Evolutionary conservation across 2,329 filamentous ascomycete genomes (phyloP).

Genomic region (Cladosporium sp.): DNA sequence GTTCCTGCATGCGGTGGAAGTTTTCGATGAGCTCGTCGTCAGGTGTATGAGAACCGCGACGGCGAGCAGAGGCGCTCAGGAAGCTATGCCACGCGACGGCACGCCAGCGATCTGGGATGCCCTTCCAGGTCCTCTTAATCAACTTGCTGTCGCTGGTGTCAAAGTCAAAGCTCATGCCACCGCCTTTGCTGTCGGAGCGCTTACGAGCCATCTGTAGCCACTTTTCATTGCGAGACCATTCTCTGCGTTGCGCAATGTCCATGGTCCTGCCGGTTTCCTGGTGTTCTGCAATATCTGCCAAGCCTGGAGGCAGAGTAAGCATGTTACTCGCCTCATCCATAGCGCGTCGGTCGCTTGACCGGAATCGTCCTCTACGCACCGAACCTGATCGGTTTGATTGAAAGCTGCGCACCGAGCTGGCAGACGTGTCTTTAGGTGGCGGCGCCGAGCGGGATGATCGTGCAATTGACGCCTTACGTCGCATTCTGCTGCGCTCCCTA

Average conservation of each 20-base stretch:
- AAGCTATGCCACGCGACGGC: conserved; percentile 94
- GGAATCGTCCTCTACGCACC: conserved; percentile 36
- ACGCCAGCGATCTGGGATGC: conserved; percentile 94
- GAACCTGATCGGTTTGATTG: conserved; percentile 38
- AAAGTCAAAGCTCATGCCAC: conserved; percentile 70
- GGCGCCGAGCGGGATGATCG: conserved; percentile 38
- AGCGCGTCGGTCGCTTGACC: conserved; percentile 49
- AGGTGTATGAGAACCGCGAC: conserved; percentile 53
- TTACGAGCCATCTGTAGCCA: conserved; percentile 63
- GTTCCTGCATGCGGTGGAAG: conserved; percentile 69
- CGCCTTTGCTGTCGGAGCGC: conserved; percentile 41
- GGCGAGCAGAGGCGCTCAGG: conserved; percentile 69
- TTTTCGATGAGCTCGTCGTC: conserved; percentile 68
- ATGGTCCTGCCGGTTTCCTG: conserved; percentile 46
- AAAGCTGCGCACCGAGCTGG: conserved; percentile 34
- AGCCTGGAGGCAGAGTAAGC: conserved; percentile 56
- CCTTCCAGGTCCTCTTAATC: conserved; percentile 92
- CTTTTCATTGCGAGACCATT: conserved; percentile 60
- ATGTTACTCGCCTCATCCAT: conserved; percentile 61
- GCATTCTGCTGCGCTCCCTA: conserved; percentile 48
- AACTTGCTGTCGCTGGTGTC: conserved; percentile 74
- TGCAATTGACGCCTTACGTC: conserved; percentile 47
- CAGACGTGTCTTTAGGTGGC: conserved; percentile 28
- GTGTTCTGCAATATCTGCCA: conserved; percentile 43
- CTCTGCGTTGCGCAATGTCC: conserved; percentile 52